phyloP scores from a whole-genome alignment of 2,329 filamentous ascomycete genomes.

The Penicillium sp. region DNA sequence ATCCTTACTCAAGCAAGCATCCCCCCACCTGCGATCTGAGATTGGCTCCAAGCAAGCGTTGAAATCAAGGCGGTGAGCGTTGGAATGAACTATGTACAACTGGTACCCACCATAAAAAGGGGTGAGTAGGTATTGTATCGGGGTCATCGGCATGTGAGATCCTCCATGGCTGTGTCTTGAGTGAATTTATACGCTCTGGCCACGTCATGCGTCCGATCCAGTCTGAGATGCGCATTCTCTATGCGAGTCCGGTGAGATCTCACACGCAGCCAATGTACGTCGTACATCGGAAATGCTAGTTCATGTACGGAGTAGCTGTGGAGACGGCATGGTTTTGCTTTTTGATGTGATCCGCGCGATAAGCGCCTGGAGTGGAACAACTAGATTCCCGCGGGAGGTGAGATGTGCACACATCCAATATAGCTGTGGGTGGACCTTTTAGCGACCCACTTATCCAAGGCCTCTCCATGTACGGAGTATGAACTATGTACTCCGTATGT shows the following conservation, averaged over 20 bases:
- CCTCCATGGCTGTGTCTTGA: neutral
- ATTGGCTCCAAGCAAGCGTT: slow-evolving; percentile 1
- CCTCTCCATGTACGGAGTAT: too few relatives aligned
- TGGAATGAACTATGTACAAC: neutral
- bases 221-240: neutral
- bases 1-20: slow-evolving; percentile 1
- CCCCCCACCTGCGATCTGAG: neutral
- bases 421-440: neutral
- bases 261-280: neutral
- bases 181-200: neutral
- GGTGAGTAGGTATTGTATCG: neutral
- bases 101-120: neutral
- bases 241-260: neutral
- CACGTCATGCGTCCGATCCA: neutral
- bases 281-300: neutral
- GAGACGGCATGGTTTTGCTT: neutral
- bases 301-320: neutral
- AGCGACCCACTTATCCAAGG: neutral
- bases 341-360: slow-evolving; percentile 1
- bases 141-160: slow-evolving; percentile 1
- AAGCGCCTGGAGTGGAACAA: slow-evolving; percentile 2
- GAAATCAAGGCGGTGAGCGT: slow-evolving; percentile 1
- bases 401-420: neutral
- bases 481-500: too few relatives aligned
- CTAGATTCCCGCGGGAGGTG: neutral